phyloP scores from a whole-genome alignment of 768 basidiomycete genomes.

The Termitomyces eurrhizus region DNA sequence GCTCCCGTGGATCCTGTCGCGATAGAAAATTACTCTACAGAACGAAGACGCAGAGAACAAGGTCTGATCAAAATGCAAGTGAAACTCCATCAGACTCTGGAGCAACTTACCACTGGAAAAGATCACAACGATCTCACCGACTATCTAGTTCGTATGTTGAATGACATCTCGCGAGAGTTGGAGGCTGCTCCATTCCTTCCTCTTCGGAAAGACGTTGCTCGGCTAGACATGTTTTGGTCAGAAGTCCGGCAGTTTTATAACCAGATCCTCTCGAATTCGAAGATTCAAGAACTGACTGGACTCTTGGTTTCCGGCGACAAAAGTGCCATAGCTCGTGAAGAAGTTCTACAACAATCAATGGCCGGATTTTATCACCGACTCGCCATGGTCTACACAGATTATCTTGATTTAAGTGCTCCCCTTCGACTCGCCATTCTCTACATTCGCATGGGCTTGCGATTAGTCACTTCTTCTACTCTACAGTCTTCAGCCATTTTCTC shows the following conservation, averaged over 20 bases:
- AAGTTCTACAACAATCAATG: conserved; percentile 75
- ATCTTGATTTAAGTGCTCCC: conserved; percentile 64
- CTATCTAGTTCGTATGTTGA: conserved; percentile 37
- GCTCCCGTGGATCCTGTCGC: conserved; percentile 84
- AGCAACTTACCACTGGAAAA: conserved; percentile 55
- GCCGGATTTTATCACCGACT: conserved; percentile 75
- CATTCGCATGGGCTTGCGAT: conserved; percentile 69
- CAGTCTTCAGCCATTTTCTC: conserved; percentile 19
- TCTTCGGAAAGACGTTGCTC: conserved; percentile 37
- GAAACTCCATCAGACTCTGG: conserved; percentile 50
- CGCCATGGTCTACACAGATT: conserved; percentile 61
- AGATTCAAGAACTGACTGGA: conserved; percentile 44
- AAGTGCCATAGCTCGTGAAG: conserved; percentile 50
- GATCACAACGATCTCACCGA: conserved; percentile 41
- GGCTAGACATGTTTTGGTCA: conserved; percentile 63
- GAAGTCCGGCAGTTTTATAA: conserved; percentile 73
- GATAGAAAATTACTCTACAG: conserved; percentile 42
- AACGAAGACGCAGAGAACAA: conserved; percentile 41
- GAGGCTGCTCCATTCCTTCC: conserved; percentile 25
- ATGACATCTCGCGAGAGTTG: conserved; percentile 26
- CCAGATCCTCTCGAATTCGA: conserved; percentile 47
- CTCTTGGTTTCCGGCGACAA: conserved; percentile 32
- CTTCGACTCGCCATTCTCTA: conserved; percentile 64
- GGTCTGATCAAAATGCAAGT: conserved; percentile 44
- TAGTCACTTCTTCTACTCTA: conserved; percentile 27